phyloP scores from a whole-genome alignment of 805 yeast species.

The Martiniozyma abietophila region DNA sequence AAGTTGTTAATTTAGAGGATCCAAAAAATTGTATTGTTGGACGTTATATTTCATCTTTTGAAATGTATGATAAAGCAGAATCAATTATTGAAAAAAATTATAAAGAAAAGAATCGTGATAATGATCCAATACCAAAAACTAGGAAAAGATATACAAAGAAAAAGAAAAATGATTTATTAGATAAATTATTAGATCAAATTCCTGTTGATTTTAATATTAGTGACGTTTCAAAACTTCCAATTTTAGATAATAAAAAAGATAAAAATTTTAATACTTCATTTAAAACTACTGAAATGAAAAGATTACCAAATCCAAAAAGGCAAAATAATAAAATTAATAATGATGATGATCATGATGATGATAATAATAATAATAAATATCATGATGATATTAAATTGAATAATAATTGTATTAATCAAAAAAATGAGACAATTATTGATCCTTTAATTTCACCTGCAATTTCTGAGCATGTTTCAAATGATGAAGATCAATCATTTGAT shows the following conservation, averaged over 20 bases:
- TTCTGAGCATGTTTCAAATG: too few species aligned
- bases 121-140: constrained; percentile 3
- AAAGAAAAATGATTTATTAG: neutral
- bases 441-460: too few species aligned
- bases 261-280: neutral
- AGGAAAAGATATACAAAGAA: too few species aligned
- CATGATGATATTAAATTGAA: too few species aligned
- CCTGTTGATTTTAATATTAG: neutral
- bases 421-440: too few species aligned
- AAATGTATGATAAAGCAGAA: constrained; percentile 21
- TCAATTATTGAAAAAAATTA: constrained; percentile 17
- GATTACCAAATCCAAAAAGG: too few species aligned
- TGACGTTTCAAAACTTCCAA: neutral
- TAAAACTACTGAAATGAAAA: too few species aligned
- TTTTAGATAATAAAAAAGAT: neutral
- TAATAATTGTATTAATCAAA: too few species aligned
- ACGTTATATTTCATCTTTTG: constrained; percentile 27
- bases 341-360: too few species aligned
- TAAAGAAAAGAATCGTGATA: constrained; percentile 9
- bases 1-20: constrained; percentile 27
- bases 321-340: too few species aligned
- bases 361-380: too few species aligned
- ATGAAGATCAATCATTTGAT: too few species aligned
- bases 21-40: constrained; percentile 33
- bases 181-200: neutral